phyloP scores from a whole-genome alignment of 768 basidiomycete genomes.

The Cystofilobasidium ferigula region DNA sequence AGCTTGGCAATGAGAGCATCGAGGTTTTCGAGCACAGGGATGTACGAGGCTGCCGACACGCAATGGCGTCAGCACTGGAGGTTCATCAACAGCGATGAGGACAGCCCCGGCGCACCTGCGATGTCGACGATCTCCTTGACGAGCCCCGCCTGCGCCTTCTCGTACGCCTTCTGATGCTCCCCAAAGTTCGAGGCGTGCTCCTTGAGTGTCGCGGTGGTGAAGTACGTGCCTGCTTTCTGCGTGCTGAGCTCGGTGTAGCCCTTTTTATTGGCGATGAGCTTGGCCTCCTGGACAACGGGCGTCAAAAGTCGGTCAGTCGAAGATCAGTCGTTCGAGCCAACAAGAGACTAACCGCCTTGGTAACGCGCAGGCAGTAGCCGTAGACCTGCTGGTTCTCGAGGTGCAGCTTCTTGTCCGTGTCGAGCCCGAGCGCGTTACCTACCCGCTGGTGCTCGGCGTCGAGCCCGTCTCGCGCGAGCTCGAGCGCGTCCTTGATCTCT shows the following conservation, averaged over 20 bases:
- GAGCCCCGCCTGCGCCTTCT: conserved; percentile 61
- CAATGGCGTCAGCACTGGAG: not conserved
- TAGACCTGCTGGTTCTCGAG: conserved; percentile 80
- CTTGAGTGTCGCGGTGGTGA: conserved; percentile 69
- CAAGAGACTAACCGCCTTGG: conserved; percentile 59
- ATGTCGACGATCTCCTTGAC: conserved; percentile 90
- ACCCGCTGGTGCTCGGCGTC: conserved; percentile 67
- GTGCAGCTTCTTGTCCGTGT: conserved; percentile 89
- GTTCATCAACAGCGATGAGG: not conserved
- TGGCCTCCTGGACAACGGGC: conserved; percentile 60
- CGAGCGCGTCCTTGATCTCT: conserved; percentile 56
- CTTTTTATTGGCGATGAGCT: conserved; percentile 51
- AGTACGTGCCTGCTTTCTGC: conserved; percentile 74
- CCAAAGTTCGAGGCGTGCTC: conserved; percentile 58
- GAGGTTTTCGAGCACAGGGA: conserved; percentile 70
- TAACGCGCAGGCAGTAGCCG: conserved; percentile 84
- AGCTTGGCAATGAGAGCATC: conserved; percentile 77
- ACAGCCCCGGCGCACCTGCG: conserved; percentile 53
- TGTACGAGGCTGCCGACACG: conserved; percentile 64
- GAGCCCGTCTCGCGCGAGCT: conserved; percentile 61
- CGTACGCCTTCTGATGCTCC: conserved; percentile 58
- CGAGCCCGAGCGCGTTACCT: conserved; percentile 60
- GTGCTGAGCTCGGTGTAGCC: conserved; percentile 74
- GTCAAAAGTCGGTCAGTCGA: not conserved
- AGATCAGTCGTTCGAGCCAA: not conserved